Evolutionary conservation across 768 basidiomycete species (phyloP).

Genomic region (Sarcomyxa edulis): DNA sequence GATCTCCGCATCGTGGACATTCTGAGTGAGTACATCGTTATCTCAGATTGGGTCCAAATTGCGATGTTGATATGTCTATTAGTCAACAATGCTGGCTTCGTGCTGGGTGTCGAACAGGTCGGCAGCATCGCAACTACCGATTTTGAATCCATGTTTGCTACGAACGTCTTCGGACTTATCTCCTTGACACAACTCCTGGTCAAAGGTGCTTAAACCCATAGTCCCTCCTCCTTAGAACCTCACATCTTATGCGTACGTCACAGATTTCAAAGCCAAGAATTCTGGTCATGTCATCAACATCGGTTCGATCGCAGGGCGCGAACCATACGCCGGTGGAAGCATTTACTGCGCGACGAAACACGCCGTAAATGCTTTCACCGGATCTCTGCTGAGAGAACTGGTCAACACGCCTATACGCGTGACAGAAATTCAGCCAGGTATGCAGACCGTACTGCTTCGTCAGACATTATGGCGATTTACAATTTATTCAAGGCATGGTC

Average conservation of each 20-base stretch:
- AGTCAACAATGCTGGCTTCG: slow-evolving; percentile 81
- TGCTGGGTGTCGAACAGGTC: slow-evolving; percentile 81
- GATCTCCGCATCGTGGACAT: slow-evolving; percentile 76
- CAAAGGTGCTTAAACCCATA: slow-evolving; percentile 33
- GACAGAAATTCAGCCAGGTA: slow-evolving; percentile 91
- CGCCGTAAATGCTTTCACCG: slow-evolving; percentile 84
- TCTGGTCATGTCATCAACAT: slow-evolving; percentile 91
- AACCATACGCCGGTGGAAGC: slow-evolving; percentile 85
- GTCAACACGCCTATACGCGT: slow-evolving; percentile 93
- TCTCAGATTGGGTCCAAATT: neutral
- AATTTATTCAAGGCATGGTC: slow-evolving; percentile 55
- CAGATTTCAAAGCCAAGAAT: slow-evolving; percentile 76
- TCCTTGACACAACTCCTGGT: slow-evolving; percentile 73
- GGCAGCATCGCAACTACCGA: slow-evolving; percentile 76
- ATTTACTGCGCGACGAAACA: slow-evolving; percentile 92
- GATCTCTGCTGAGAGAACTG: slow-evolving; percentile 76
- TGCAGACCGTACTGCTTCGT: too few species aligned
- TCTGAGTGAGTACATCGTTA: slow-evolving; percentile 49
- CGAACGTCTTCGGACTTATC: slow-evolving; percentile 83
- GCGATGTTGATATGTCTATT: slow-evolving; percentile 3
- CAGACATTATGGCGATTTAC: slow-evolving; percentile 1
- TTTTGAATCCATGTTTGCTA: slow-evolving; percentile 78
- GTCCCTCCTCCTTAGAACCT: neutral
- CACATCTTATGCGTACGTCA: neutral
- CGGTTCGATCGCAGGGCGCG: slow-evolving; percentile 86